Evolutionary conservation across 2,329 filamentous ascomycete genomes (phyloP).

Genomic region (Monilinia laxa): DNA sequence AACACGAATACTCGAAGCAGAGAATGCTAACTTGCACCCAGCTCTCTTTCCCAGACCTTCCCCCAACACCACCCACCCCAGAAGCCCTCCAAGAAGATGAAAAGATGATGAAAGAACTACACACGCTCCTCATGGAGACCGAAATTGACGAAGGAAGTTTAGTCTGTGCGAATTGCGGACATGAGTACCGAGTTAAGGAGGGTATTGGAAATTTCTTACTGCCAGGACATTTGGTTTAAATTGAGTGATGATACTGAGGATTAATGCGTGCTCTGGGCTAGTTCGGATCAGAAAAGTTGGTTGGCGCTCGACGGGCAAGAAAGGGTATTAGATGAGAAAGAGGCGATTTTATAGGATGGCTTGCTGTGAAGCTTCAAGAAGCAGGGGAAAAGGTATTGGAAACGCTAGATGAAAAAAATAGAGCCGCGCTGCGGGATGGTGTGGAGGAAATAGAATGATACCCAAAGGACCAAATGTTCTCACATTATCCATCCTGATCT

Average conservation of each 20-base stretch:
- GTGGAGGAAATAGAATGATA: conserved; percentile 2
- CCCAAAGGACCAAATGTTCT: neutral
- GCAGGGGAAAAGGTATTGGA: rapidly evolving
- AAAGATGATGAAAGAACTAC: conserved; percentile 72
- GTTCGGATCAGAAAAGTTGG: neutral
- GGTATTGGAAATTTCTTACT: conserved; percentile 95
- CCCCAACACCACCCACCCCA: conserved; percentile 60
- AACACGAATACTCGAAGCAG: conserved; percentile 9
- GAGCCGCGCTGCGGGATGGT: neutral
- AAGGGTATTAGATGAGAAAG: neutral
- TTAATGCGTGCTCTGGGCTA: neutral
- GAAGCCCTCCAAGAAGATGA: conserved; percentile 65
- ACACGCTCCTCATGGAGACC: conserved; percentile 82
- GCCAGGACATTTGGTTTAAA: conserved; percentile 79
- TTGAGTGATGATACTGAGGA: neutral
- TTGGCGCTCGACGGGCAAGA: neutral
- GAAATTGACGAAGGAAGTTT: conserved; percentile 85
- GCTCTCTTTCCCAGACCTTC: conserved; percentile 77
- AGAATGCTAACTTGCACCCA: conserved; percentile 42
- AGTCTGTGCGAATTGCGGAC: conserved; percentile 85
- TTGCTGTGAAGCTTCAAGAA: neutral
- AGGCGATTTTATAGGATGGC: neutral
- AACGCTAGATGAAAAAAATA: neutral
- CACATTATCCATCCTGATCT: neutral
- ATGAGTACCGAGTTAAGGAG: conserved; percentile 92